Base-by-base conservation (phyloP, 2,329 filamentous ascomycete species). In the Botryotinia narcissicola region DNA sequence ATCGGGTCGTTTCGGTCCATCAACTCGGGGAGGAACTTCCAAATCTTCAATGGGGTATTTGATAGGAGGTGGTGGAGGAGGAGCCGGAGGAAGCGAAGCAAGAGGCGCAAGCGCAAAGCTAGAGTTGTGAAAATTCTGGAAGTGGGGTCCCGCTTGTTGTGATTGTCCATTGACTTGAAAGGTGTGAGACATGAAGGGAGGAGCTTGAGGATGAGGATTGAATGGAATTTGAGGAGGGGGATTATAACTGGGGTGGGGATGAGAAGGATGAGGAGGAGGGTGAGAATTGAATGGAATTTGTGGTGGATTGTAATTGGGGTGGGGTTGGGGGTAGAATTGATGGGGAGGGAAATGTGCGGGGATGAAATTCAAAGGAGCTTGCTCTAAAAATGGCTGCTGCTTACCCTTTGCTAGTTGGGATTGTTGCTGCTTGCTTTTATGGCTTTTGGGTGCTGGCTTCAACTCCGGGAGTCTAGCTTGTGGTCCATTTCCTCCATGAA, bases 1-100 rank as follows among this genome's bases (percentile, higher is more conserved):
- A 1, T 88, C 83, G 4, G 96, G 96, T 22, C 96, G 90, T 73
- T 90, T 87, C 18, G 76, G 82, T 40, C 87, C 89, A 70, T 91
- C 87, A 40, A 84, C 84, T 73, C 89, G 88, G 2, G 92, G 91
- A 35, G 91, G 87, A 37, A 98, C 86, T 77, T 97, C 92, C 67
- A 98, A 84, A 83, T 99, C 96, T 80, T 99, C 96, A 75, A 97
- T 97, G 0, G 96, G 96, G 81, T 98, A 98, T 81, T 97, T 98
- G 75, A 96, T 91, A 1, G 91, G 89, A 1, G 93, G 92, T 3
- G 92, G 91, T 10, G 91, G 89, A 0, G 91, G 88, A 5, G 89
- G 89, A 1, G 86, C 85, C n/a, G 86, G 86, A 9, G 83, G 83
- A 68, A 82, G 77, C 35, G 85, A 83, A 32, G 85, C 85, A 54